Base-by-base conservation (phyloP, 2,329 filamentous ascomycete genomes). In the Nemania serpens region DNA sequence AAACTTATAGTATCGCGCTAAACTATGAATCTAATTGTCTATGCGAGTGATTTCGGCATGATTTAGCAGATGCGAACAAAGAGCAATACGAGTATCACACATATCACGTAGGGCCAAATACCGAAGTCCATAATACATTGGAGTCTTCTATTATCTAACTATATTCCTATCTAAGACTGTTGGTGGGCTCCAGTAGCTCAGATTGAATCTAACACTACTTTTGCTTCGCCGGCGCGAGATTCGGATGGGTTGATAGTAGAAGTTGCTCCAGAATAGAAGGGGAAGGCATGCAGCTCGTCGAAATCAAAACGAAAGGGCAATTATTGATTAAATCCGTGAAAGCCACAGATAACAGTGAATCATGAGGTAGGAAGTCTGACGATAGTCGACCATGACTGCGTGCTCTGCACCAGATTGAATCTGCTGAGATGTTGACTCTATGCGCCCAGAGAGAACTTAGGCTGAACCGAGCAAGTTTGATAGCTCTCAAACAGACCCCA, bases 61-160 rank as follows among this genome's bases (percentile, higher is more conserved):
- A 29, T 29, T n/a, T 29, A 29, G 25, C 25, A 4, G 25, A 29
- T 29, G 25, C 25, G 7, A 7, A 29, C 7, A 4, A 7, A 29
- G 7, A 29, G 25, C 7, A 3, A 7, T 29, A 29, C 25, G 7
- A 29, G 7, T n/a, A 29, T 43, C 20, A 43, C 5, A n/a, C 17
- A 41, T 42, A 10, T 62, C 55, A 62, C 55, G 18, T 29, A 33
- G 9, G 11, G n/a, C 36, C 20, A 12, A 13, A 39, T 3, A 12
- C 22, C 17, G 10, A 48, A 43, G 2, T 42, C 29, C 45, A 13
- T 60, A 60, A 56, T 56, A 49, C 47, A 63, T 10, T 48, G 52
- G 51, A 54, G 52, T 48, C 34, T 63, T 51, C 25, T 41, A 59
- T 63, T 58, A 53, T 48, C 61, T 63, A 49, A 34, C 39, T 51